A percentile compares a stretch with the other conserved stretches of the same genome.
These are phyloP conservation scores for Dendrothele bispora DNA, from an alignment of 768 basidiomycete genomes.

Conservation along the genomic window DNA sequence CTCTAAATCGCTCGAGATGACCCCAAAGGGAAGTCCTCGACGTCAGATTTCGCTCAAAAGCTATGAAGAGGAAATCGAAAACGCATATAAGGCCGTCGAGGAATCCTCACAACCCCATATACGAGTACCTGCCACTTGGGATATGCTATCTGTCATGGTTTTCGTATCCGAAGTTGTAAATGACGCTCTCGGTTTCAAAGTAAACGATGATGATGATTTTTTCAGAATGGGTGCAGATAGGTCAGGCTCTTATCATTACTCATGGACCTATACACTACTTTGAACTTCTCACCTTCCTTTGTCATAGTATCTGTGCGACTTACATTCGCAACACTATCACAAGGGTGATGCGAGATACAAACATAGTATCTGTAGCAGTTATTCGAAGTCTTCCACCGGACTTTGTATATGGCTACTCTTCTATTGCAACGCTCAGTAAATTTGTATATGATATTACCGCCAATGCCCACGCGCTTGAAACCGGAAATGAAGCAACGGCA, in stretches of 20 bases:
- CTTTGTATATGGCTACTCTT: conserved; percentile 3
- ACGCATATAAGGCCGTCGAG: too few relatives aligned
- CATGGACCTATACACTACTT: not conserved
- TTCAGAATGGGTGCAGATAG: conserved; percentile 6
- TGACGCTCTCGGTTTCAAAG: not conserved
- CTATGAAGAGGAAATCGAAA: too few relatives aligned
- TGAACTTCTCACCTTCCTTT: too few relatives aligned
- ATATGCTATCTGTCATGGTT: not conserved
- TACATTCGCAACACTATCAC: conserved; percentile 4
- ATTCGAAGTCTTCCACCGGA: conserved; percentile 1
- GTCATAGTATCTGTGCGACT: not conserved
- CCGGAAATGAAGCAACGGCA: not conserved
- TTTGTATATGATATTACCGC: not conserved
- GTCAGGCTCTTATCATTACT: not conserved
- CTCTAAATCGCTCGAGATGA: too few relatives aligned
- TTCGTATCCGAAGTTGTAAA: conserved; percentile 1
- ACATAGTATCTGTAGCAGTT: not conserved
- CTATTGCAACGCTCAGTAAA: not conserved
- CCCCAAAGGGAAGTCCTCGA: too few relatives aligned
- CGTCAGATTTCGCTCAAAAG: too few relatives aligned
- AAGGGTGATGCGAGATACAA: not conserved
- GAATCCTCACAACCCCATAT: too few relatives aligned
- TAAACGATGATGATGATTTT: conserved; percentile 1
- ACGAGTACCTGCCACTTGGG: too few relatives aligned
- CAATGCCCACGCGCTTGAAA: not conserved